Evolutionary conservation across 768 basidiomycete genomes (phyloP), one percentile per base, ranked within the genome.

Genomic region (Tubosaeta sp.): DNA sequence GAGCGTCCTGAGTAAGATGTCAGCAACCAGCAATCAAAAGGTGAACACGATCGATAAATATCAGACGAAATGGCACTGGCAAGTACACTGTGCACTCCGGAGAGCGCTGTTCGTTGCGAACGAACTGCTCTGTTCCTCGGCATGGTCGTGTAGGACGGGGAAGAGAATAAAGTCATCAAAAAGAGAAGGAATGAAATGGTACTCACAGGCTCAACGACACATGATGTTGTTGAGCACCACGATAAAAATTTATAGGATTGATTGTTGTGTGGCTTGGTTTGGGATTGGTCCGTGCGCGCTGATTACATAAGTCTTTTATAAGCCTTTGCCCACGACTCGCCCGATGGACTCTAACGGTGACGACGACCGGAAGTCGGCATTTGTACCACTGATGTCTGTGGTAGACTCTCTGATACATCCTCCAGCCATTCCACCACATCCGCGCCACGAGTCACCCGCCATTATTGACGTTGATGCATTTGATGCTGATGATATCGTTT

Each of bases 121-220:
- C 82, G 78, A 76, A 84, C 82, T 64, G 61, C 84, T 86, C 85
- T 87, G 69, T 80, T 75, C 67, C 86, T 87, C 86, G 82, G 75
- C 87, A 89, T 83, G 80, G 87, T 88, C 87, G 86, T 84, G 65
- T 88, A 88, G 71, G 86, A 84, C 86, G 86, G 86, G 86, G 86
- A 88, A 89, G 86, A 88, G 87, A 88, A 88, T 79, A 76, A 76
- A 76, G 80, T 84, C 86, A 87, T 87, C 84, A 53, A 16, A 49
- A 46, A 55, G 36, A 55, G 31, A 53, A 39, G 38, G 38, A 42
- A 25, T 18, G 1, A 32, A 12, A 12, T 0, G 24, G 42, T 4
- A 64, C 65, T 57, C 11, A 69, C 62, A 38, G 18, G 3, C 31
- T 12, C 9, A 39, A 30, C 7, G 41, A 4, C 12, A 21, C 14